A percentile compares a stretch with the other conserved stretches of the same genome.
These are phyloP conservation scores for Schizochytrium sp. DNA, from an alignment of 108 stramenopile species.

Conservation along the genomic window DNA sequence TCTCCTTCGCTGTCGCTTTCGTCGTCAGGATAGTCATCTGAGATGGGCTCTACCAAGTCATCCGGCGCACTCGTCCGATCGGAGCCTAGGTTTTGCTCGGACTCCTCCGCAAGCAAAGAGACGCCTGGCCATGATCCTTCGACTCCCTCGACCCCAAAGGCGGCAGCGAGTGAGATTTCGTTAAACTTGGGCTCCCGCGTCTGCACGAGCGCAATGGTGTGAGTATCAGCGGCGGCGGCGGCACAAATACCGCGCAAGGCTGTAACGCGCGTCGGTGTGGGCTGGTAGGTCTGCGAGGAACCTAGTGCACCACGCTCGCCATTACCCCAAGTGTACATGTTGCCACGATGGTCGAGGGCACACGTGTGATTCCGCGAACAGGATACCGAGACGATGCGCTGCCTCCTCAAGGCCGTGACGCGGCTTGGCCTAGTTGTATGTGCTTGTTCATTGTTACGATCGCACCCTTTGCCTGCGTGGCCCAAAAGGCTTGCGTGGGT, in stretches of 20 bases:
- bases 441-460: neutral
- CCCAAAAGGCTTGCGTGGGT: neutral
- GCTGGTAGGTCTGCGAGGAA: neutral
- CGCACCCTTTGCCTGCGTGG: neutral
- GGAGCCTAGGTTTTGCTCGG: neutral
- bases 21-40: neutral
- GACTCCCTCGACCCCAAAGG: too few species aligned
- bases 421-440: neutral
- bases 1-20: neutral
- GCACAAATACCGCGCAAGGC: neutral
- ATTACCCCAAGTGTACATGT: neutral
- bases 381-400: neutral
- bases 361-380: neutral
- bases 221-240: neutral
- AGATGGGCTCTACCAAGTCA: neutral
- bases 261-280: neutral
- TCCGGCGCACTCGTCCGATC: neutral
- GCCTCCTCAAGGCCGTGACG: neutral
- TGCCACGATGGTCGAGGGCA: neutral
- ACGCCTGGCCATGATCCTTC: neutral
- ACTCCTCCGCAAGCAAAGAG: neutral
- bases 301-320: constrained; percentile 7
- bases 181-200: neutral
- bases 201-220: neutral
- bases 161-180: neutral